Conservation (phyloP, 257 asterid species). For the Solanum paucissectum region DNA sequence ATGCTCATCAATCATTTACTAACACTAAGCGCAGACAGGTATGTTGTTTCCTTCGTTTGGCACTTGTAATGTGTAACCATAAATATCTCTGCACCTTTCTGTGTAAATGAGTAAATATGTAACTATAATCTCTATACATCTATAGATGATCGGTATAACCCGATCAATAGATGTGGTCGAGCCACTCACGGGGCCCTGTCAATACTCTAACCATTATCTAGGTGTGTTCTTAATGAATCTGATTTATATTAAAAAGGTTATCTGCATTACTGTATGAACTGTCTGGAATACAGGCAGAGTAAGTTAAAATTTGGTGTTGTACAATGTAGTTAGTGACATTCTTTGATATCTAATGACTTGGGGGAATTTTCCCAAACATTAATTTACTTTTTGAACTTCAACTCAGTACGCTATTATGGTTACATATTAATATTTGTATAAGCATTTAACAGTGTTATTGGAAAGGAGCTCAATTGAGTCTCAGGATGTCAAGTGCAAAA, state of each 20-base stretch:
- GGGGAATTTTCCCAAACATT: neutral
- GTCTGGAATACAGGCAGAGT: neutral
- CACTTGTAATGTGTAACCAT: neutral
- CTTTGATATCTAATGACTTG: neutral
- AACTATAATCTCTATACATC: neutral
- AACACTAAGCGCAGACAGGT: slow-evolving; percentile 50
- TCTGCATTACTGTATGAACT: neutral
- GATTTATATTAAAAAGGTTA: neutral
- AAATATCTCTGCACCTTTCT: neutral
- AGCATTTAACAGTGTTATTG: neutral
- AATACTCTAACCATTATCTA: neutral
- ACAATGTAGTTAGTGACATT: neutral
- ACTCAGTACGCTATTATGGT: neutral
- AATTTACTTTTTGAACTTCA: neutral
- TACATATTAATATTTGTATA: neutral
- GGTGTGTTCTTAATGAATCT: neutral
- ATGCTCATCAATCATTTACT: slow-evolving; percentile 42
- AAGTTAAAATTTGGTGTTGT: neutral
- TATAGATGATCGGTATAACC: neutral
- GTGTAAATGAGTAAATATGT: neutral
- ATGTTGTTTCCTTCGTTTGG: neutral
- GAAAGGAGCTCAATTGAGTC: neutral
- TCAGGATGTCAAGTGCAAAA: neutral
- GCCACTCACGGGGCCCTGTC: neutral
- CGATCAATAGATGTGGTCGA: neutral